Base-by-base conservation (phyloP, 2,329 filamentous ascomycete species). In the Emergomyces orientalis region DNA sequence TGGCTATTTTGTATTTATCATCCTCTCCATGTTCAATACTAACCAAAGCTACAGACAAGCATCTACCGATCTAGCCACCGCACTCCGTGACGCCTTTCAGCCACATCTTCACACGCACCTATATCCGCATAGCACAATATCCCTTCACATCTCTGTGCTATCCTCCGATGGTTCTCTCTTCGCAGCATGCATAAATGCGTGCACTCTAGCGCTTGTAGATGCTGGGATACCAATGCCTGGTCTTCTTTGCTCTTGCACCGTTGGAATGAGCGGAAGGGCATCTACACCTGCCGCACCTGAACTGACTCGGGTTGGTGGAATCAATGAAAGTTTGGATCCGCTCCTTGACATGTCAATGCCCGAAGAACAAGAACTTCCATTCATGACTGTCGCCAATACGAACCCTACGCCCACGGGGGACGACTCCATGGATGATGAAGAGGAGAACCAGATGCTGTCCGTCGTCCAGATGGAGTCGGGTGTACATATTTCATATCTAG, bases 171-270 rank as follows among this genome's bases (percentile, higher is more conserved):
- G 94, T 34, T 92, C 89, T 0, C 82, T 97, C 2, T 86, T 99
- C 25, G 91, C 93, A 0, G 89, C 91, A 0, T 90, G 93, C 55
- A 81, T 97, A 69, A 99, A 99, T 71, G 94, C 94, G 3, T 85
- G 89, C 0, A 96, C 93, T 0, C 84, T 99, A 14, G 94, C 94
- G 0, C 85, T 97, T 27, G 88, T 97, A 65, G 94, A 99, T 73
- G 94, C 94, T 0, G 94, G 94, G 60, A 88, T 99, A 25, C 94
- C 94, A 30, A 97, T 97, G 92, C 86, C 87, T 2, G 91, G 96
- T 72, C 95, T 97, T 73, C 84, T 97, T 2, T 86, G 87, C 27
- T 91, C 92, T 6, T 95, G 90, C 76, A 96, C 92, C 0, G 89
- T 91, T 0, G 94, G 92, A 3, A 89, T 78, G 72, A 78, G 88